Conservation (phyloP, 805 yeast species). For the Wickerhamiella galacta region DNA sequence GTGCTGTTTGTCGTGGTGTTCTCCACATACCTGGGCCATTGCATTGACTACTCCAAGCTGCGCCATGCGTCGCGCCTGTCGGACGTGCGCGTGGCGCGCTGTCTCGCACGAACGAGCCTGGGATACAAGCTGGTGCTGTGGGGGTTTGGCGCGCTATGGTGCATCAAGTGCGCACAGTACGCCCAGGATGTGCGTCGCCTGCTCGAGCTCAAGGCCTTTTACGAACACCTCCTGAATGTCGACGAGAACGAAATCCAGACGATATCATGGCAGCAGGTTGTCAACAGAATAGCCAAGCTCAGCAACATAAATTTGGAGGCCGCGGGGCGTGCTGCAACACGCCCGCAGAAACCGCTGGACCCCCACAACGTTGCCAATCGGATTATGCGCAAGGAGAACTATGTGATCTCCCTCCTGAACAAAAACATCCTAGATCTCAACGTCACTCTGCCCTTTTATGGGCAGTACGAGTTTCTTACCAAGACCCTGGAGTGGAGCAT, state of each 20-base stretch:
- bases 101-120: slow-evolving; percentile 31
- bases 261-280: slow-evolving; percentile 80
- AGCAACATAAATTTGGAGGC: slow-evolving; percentile 31
- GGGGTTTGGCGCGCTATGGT: slow-evolving; percentile 34
- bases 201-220: slow-evolving; percentile 62
- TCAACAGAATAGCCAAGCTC: slow-evolving; percentile 52
- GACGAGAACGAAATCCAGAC: slow-evolving; percentile 77
- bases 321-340: slow-evolving; percentile 24
- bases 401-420: slow-evolving; percentile 76
- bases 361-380: slow-evolving; percentile 93
- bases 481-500: slow-evolving; percentile 90
- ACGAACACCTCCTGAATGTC: slow-evolving; percentile 50
- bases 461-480: slow-evolving; percentile 36
- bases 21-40: slow-evolving; percentile 62
- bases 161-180: slow-evolving; percentile 25
- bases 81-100: slow-evolving; percentile 32
- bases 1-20: slow-evolving; percentile 65
- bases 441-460: slow-evolving; percentile 34
- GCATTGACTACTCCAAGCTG: slow-evolving; percentile 50
- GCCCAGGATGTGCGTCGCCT: slow-evolving; percentile 49
- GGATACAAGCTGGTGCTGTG: slow-evolving; percentile 44
- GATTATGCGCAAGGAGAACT: slow-evolving; percentile 89
- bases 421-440: slow-evolving; percentile 55
- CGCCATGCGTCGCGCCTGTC: slow-evolving; percentile 17
- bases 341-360: slow-evolving; percentile 51